These are phyloP conservation scores for Coemansia sp. DNA, from an alignment of 192 early-diverging fungal genomes.

Conservation along the genomic window DNA sequence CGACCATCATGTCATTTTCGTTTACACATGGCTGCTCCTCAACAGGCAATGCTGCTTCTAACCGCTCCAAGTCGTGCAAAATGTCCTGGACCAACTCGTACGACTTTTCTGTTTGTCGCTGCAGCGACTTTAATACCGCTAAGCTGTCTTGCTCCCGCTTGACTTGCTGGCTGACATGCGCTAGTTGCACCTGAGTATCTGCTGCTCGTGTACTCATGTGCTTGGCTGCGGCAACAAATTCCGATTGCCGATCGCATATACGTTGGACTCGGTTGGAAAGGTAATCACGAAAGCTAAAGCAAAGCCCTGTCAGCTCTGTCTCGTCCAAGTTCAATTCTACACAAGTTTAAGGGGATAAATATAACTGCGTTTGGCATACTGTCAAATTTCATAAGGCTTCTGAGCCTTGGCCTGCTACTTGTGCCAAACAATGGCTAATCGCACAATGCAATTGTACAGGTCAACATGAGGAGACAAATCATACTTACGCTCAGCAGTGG, in stretches of 20 bases:
- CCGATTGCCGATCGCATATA: constrained; percentile 40
- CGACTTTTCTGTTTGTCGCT: constrained; percentile 49
- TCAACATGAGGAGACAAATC: not conserved
- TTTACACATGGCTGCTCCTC: constrained; percentile 16
- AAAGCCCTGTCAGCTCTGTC: constrained; percentile 45
- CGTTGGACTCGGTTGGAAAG: constrained; percentile 33
- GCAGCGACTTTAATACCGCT: constrained; percentile 34
- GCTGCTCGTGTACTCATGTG: constrained; percentile 32
- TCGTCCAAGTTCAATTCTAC: constrained; percentile 51
- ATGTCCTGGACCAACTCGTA: constrained; percentile 53
- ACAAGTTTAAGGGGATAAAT: not conserved
- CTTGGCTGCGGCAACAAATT: constrained; percentile 30
- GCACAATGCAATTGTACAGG: not conserved
- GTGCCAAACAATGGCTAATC: not conserved
- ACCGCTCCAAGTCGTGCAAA: constrained; percentile 46
- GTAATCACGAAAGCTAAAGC: constrained; percentile 51
- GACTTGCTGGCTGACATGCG: constrained; percentile 25
- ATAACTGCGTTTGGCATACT: too few species aligned
- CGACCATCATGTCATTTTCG: constrained; percentile 15
- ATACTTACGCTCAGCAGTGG: constrained; percentile 52
- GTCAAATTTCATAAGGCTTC: too few species aligned
- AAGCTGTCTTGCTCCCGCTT: constrained; percentile 36
- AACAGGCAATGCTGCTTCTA: constrained; percentile 32
- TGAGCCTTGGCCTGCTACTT: not conserved
- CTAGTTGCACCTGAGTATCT: constrained; percentile 21